Base-by-base conservation (phyloP, 2,329 filamentous ascomycete genomes). In the Calonectria naviculata region DNA sequence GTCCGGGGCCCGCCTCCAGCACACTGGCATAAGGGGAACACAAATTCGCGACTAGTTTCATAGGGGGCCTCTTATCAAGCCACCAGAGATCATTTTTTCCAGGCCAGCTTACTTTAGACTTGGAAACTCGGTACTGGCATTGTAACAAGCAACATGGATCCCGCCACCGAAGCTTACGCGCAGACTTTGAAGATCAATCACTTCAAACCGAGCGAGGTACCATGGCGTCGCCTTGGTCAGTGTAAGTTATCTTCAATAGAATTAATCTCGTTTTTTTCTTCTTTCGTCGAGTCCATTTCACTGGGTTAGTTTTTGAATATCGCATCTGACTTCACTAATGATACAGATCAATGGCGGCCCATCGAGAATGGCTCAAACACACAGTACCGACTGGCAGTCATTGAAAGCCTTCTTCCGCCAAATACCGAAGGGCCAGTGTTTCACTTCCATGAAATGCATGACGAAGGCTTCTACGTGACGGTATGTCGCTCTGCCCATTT, bases 371-470 rank as follows among this genome's bases (percentile, higher is more conserved):
- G 74, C 13, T 76, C 74, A 26, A 75, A 75, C 46, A 75, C 74
- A 3, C 74, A 76, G 58, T 31, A 76, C 41, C 71, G 74, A 1
- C 72, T 76, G 7, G 68, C 71, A 24, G 52, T 76, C 15, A 76
- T 76, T 19, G 71, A 76, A 36, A 76, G 74, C 41, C 49, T 75
- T 2, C 31, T 76, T 15, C 74, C 73, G 1, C 74, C 74, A 7
- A 74, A 68, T 26, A 72, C 69, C 9, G 60, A 72, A 10, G 74
- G 74, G 0, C 74, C 74, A 5, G 71, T 76, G 31, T 76, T 76
- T 38, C 74, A 76, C 46, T 75, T 76, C 19, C 74, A 76, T 28
- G 74, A 76, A 62, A 76, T 76, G 74, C 74, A 76, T 19, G 74
- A 76, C 28, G 74, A 76, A 36, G 73, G 73, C 8, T 76, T 76